phyloP scores from a whole-genome alignment of 257 asterid species.

The Solanum chilense region DNA sequence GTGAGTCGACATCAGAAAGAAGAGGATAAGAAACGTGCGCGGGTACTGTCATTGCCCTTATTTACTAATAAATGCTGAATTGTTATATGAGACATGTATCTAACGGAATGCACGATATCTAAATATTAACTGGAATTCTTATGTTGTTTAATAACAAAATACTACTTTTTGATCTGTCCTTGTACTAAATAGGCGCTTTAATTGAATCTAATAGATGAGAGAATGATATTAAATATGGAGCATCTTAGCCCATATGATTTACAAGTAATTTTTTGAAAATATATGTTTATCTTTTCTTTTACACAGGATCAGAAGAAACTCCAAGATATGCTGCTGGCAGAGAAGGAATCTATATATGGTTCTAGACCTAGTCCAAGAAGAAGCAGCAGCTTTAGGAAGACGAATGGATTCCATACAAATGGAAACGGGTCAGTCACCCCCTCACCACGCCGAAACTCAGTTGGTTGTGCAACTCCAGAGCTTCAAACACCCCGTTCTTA shows the following conservation, averaged over 20 bases:
- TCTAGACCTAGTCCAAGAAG: constrained; percentile 91
- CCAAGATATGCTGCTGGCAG: constrained; percentile 70
- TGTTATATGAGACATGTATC: background rate
- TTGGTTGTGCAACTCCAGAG: constrained; percentile 56
- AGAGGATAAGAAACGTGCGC: constrained; percentile 68
- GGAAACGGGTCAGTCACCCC: constrained; percentile 82
- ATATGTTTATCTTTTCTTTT: background rate
- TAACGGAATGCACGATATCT: background rate
- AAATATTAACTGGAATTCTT: background rate
- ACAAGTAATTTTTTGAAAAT: background rate
- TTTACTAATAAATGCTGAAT: background rate
- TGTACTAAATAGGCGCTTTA: background rate
- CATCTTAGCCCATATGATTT: background rate
- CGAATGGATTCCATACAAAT: constrained; percentile 39
- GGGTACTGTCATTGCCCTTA: constrained; percentile 33
- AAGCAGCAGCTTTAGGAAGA: constrained; percentile 56
- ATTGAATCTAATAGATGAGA: background rate
- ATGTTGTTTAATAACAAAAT: background rate
- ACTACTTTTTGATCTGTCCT: background rate
- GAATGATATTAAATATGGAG: background rate
- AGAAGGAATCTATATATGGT: constrained; percentile 79
- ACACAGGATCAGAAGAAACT: constrained; percentile 82
- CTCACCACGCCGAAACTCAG: constrained; percentile 76
- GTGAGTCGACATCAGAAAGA: constrained; percentile 66
- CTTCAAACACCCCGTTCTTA: constrained; percentile 78